Percentiles rank a stretch among this genome's conserved stretches.
Conservation (phyloP, 495 filamentous ascomycete genomes). For the Daldinia grandis region DNA sequence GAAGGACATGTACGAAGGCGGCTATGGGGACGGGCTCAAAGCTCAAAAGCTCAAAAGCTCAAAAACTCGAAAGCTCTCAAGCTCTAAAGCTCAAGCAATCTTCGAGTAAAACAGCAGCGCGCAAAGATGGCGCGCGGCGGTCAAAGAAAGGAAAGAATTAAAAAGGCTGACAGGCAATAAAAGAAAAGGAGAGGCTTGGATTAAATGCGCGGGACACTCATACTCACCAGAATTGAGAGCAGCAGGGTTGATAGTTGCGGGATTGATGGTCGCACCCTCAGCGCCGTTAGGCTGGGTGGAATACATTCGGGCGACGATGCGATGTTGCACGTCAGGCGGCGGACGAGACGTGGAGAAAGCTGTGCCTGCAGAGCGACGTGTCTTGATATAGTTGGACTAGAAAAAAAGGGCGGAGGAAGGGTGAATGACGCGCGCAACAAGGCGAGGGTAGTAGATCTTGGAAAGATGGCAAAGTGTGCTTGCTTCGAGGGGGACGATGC, state of each 20-base stretch:
- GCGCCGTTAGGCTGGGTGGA: constrained; percentile 63
- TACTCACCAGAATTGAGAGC: constrained; percentile 63
- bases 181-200: constrained; percentile 29
- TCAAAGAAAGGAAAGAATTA: constrained; percentile 1
- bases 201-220: constrained; percentile 44
- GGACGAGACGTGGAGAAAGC: constrained; percentile 49
- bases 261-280: constrained; percentile 66
- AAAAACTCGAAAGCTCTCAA: background rate
- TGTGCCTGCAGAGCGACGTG: constrained; percentile 62
- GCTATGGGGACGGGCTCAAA: background rate
- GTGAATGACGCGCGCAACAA: constrained; percentile 57
- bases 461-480: constrained; percentile 43
- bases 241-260: constrained; percentile 63
- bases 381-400: constrained; percentile 66
- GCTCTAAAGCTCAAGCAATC: background rate
- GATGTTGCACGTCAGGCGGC: constrained; percentile 49
- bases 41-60: background rate
- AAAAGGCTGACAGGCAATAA: constrained; percentile 7
- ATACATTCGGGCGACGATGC: constrained; percentile 59
- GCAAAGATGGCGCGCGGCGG: constrained; percentile 18
- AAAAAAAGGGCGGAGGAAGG: constrained; percentile 43
- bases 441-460: constrained; percentile 48
- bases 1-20: constrained; percentile 3
- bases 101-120: constrained; percentile 4
- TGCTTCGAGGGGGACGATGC: constrained; percentile 37